Conservation (phyloP, 306 rosid genomes). For the Dalbergia cochinchinensis region DNA sequence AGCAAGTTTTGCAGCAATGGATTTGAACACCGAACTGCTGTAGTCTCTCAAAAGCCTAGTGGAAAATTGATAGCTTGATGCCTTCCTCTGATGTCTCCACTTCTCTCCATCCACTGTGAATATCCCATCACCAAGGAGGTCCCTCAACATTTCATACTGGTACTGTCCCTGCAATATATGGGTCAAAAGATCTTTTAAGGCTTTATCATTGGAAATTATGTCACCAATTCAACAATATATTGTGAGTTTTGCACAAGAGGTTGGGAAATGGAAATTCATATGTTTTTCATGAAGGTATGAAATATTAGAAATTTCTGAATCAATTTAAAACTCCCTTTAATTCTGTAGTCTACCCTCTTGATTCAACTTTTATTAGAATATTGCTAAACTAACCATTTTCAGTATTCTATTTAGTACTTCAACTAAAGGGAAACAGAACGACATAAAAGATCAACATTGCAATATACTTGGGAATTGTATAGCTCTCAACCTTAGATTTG, state of each 20-base stretch:
- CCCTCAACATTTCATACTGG: constrained; percentile 54
- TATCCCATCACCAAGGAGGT: constrained; percentile 71
- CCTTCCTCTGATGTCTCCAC: constrained; percentile 61
- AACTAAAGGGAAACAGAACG: neutral
- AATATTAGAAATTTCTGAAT: neutral
- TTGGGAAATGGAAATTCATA: neutral
- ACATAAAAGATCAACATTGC: neutral
- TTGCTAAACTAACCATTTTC: neutral
- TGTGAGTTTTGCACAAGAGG: neutral
- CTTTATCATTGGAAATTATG: constrained; percentile 1
- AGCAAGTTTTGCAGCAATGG: constrained; percentile 56
- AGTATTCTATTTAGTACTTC: neutral
- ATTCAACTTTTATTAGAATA: neutral
- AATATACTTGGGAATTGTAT: neutral
- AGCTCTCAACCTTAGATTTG: neutral
- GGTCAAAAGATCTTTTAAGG: neutral
- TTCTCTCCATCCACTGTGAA: constrained; percentile 66
- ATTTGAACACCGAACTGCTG: constrained; percentile 52
- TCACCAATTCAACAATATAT: neutral
- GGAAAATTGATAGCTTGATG: constrained; percentile 60
- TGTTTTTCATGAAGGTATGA: neutral
- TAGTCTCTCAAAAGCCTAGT: constrained; percentile 57
- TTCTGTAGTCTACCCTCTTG: neutral
- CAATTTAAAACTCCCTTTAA: neutral
- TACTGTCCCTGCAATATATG: constrained; percentile 46